Percentiles rank a stretch among this genome's conserved stretches.
Conservation (phyloP, 176 grass and related monocot species). For the Ananas comosus region DNA sequence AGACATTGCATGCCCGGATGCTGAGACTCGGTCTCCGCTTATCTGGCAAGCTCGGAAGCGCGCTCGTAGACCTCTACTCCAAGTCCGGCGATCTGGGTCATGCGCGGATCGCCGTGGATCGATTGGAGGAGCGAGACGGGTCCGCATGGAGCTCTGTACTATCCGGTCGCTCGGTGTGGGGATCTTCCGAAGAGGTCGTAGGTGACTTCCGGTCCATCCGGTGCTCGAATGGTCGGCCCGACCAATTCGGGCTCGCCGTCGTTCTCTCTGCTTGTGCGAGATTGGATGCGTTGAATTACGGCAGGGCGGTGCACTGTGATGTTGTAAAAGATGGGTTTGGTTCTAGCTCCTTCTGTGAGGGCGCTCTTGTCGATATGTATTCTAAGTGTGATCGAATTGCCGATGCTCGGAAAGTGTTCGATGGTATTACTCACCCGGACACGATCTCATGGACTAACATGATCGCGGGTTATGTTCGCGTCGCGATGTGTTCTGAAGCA, state of each 20-base stretch:
- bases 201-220: conserved; percentile 25
- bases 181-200: conserved; percentile 25
- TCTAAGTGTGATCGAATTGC: conserved; percentile 29
- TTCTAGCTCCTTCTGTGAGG: conserved; percentile 32
- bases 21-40: conserved; percentile 26
- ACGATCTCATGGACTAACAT: conserved; percentile 55
- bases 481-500: conserved; percentile 22
- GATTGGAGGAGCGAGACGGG: conserved; percentile 1
- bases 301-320: conserved; percentile 42
- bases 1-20: conserved; percentile 24
- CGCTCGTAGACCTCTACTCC: conserved; percentile 45
- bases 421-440: conserved; percentile 29
- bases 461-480: conserved; percentile 38
- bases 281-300: conserved; percentile 15
- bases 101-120: conserved; percentile 25
- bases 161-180: conserved; percentile 27
- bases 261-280: conserved; percentile 37
- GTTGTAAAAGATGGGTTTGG: conserved; percentile 39
- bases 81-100: conserved; percentile 25
- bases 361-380: conserved; percentile 48
- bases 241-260: conserved; percentile 47
- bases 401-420: conserved; percentile 39
- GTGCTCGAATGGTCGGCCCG: conserved; percentile 3
- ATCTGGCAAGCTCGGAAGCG: conserved; percentile 14
- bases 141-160: conserved; percentile 37